Evolutionary conservation across 2,329 filamentous ascomycete species (phyloP).

Genomic region (Aspergillus sp.): DNA sequence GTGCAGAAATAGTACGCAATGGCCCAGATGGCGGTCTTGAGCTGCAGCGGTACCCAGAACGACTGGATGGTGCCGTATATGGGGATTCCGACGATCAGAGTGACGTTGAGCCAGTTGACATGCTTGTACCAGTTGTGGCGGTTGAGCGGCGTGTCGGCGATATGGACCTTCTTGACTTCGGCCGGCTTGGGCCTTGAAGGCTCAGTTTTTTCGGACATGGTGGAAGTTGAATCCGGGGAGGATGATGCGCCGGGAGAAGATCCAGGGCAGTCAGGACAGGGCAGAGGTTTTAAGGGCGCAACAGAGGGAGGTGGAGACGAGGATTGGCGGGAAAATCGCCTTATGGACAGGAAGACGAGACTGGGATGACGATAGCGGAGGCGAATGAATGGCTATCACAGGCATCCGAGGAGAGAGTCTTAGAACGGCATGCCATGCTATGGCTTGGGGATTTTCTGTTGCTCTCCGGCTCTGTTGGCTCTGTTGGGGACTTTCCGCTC

Average conservation of each 20-base stretch:
- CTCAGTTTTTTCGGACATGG: conserved; percentile 30
- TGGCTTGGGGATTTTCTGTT: too few species aligned
- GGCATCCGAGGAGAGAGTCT: too few species aligned
- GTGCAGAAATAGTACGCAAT: conserved; percentile 77
- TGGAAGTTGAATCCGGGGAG: conserved; percentile 4
- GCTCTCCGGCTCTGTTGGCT: too few species aligned
- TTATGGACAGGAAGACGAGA: background rate
- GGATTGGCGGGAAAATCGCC: conserved; percentile 5
- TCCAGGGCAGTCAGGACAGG: background rate
- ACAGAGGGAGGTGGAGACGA: conserved; percentile 1
- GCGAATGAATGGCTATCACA: conserved; percentile 3
- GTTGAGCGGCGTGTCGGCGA: conserved; percentile 73
- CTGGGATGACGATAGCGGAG: background rate
- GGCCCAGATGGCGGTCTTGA: conserved; percentile 64
- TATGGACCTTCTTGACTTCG: conserved; percentile 65
- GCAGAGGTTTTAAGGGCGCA: too few species aligned
- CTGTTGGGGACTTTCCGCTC: too few species aligned
- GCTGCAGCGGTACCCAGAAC: conserved; percentile 66
- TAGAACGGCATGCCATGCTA: too few species aligned
- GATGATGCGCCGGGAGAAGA: conserved; percentile 2
- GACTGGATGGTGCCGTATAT: conserved; percentile 62
- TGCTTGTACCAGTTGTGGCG: conserved; percentile 81
- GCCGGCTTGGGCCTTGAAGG: conserved; percentile 22
- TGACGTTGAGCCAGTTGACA: conserved; percentile 86
- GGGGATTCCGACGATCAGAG: conserved; percentile 70